phyloP scores from a whole-genome alignment of 2,329 filamentous ascomycete genomes.

The Talaromyces verruculosus region DNA sequence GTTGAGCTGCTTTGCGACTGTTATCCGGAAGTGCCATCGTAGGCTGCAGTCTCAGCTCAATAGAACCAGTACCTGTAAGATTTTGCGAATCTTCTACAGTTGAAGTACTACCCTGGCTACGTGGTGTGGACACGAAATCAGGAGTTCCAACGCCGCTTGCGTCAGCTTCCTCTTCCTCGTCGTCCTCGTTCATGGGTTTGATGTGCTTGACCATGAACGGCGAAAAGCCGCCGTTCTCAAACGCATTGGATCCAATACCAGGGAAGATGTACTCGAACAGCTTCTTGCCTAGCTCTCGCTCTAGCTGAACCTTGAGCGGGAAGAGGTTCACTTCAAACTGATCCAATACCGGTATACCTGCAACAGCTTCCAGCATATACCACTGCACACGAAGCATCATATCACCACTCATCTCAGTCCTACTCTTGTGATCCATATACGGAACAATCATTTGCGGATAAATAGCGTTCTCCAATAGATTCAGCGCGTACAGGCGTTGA shows the following conservation, averaged over 20 bases:
- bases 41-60: constrained; percentile 79
- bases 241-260: constrained; percentile 62
- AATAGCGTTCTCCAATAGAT: constrained; percentile 82
- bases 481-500: constrained; percentile 82
- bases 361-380: constrained; percentile 97
- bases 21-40: constrained; percentile 64
- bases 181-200: constrained; percentile 46
- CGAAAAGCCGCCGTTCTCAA: constrained; percentile 51
- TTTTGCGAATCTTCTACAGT: constrained; percentile 53
- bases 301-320: constrained; percentile 89
- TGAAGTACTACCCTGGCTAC: constrained; percentile 39
- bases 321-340: constrained; percentile 94
- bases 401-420: constrained; percentile 57
- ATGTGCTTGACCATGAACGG: constrained; percentile 55
- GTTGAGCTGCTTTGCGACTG: constrained; percentile 33
- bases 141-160: constrained; percentile 54
- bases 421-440: constrained; percentile 69
- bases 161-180: constrained; percentile 43
- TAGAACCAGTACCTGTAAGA: constrained; percentile 65
- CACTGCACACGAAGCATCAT: constrained; percentile 95
- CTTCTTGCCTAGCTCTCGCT: constrained; percentile 86
- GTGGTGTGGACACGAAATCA: constrained; percentile 38
- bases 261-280: constrained; percentile 98
- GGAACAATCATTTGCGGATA: constrained; percentile 96
- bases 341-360: constrained; percentile 94